Evolutionary conservation across 2,329 filamentous ascomycete species (phyloP).

Genomic region (Alternaria ventricosa): DNA sequence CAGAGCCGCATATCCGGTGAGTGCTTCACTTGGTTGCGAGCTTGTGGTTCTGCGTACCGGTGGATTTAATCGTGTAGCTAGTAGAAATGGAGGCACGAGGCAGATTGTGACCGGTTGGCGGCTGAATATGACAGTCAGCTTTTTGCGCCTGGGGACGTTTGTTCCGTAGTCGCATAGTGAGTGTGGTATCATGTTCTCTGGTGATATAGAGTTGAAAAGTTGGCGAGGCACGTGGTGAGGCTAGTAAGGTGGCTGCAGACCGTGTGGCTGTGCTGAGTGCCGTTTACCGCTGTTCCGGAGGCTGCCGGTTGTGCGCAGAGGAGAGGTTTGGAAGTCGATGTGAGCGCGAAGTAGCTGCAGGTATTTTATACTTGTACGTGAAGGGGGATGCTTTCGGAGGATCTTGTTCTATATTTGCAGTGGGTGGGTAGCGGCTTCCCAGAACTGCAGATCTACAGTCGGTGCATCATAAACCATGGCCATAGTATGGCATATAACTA

Average conservation of each 20-base stretch:
- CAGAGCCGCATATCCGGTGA: conserved; percentile 1
- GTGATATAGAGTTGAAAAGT: background rate
- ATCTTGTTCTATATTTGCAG: background rate
- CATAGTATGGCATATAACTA: background rate
- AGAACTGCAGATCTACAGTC: background rate
- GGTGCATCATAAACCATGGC: background rate
- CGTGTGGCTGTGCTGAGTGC: background rate
- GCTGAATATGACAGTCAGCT: background rate
- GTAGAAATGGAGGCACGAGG: background rate
- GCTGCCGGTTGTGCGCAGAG: background rate
- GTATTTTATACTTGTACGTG: too few species aligned
- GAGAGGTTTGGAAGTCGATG: background rate
- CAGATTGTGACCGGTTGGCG: background rate
- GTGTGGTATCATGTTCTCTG: background rate
- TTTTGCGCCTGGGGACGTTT: background rate
- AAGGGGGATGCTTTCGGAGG: too few species aligned
- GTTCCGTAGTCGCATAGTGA: background rate
- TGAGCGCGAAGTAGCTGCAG: too few species aligned
- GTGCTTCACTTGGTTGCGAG: background rate
- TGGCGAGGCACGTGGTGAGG: background rate
- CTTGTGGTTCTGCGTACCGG: background rate
- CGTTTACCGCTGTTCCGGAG: conserved; percentile 17
- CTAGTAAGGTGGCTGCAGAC: background rate
- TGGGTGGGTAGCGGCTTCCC: background rate
- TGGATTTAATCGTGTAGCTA: background rate